Percentiles rank a stretch among this genome's conserved stretches.
These are phyloP conservation scores for Ascochyta fabae DNA, from an alignment of 2,329 filamentous ascomycete species.

Conservation along the genomic window DNA sequence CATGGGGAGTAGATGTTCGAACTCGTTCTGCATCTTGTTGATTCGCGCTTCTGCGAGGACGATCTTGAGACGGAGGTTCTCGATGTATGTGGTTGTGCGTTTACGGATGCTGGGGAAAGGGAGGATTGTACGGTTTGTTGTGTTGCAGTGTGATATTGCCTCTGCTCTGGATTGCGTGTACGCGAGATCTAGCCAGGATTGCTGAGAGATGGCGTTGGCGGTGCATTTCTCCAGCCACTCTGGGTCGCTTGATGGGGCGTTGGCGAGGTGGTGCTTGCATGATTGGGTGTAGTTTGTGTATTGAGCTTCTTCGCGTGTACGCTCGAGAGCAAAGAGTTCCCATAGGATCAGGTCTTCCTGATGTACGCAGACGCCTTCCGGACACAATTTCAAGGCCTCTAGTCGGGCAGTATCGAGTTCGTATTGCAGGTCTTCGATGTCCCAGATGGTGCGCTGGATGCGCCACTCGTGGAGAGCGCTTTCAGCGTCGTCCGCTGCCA, in stretches of 20 bases:
- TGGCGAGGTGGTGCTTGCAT: not conserved
- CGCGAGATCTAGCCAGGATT: conserved; percentile 14
- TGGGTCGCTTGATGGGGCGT: not conserved
- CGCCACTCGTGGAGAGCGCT: not conserved
- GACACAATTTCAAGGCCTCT: conserved; percentile 8
- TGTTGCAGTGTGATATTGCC: conserved; percentile 13
- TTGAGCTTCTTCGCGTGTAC: conserved; percentile 6
- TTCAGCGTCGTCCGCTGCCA: not conserved
- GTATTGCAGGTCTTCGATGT: not conserved
- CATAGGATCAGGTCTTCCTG: conserved; percentile 17
- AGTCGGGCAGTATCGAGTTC: conserved; percentile 12
- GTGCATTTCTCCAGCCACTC: conserved; percentile 12
- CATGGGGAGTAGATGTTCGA: not conserved
- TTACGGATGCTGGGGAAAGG: not conserved
- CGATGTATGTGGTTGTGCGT: not conserved
- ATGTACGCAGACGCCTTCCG: conserved; percentile 4
- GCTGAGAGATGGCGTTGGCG: not conserved
- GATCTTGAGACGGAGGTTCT: not conserved
- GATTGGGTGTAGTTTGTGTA: not conserved
- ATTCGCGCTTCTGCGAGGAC: not conserved
- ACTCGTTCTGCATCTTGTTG: not conserved
- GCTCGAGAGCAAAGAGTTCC: conserved; percentile 14
- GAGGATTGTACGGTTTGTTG: conserved; percentile 1
- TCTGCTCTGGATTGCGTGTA: conserved; percentile 12
- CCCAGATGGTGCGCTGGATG: conserved; percentile 3